Conservation (phyloP, 1,284 basidiomycete species). For the Apiotrichum veenhuisii region DNA sequence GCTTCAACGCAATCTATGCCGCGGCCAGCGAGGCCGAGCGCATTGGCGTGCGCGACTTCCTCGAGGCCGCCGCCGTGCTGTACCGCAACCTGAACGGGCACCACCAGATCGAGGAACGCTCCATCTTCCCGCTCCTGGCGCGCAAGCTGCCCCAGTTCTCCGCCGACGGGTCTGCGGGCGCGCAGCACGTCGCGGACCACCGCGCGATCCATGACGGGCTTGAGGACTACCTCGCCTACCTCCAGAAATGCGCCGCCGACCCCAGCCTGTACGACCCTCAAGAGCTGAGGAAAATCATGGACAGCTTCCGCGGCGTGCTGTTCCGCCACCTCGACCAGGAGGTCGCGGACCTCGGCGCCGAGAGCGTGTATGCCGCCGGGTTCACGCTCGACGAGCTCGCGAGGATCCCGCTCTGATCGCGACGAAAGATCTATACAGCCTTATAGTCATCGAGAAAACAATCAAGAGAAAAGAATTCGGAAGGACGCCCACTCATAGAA, state of each 20-base stretch:
- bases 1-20: too few species aligned
- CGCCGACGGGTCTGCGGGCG: too few species aligned
- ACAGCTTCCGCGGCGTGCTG: conserved; percentile 60
- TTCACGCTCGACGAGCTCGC: conserved; percentile 62
- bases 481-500: too few species aligned
- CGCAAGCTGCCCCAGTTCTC: conserved; percentile 61
- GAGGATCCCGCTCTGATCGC: conserved; percentile 52
- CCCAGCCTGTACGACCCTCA: conserved; percentile 57
- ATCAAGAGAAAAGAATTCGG: too few species aligned
- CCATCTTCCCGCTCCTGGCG: conserved; percentile 63
- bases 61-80: too few species aligned
- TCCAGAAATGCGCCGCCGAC: conserved; percentile 55
- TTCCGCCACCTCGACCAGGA: conserved; percentile 67
- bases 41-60: too few species aligned
- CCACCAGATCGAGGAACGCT: conserved; percentile 58
- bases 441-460: too few species aligned
- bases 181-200: conserved; percentile 59
- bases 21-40: too few species aligned
- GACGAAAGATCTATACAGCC: too few species aligned
- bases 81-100: conserved; percentile 58
- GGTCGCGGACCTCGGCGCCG: conserved; percentile 60
- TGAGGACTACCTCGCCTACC: conserved; percentile 54
- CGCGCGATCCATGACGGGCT: conserved; percentile 63
- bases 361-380: conserved; percentile 60
- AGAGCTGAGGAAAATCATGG: conserved; percentile 60